Evolutionary conservation across 2,329 filamentous ascomycete species (phyloP).

Genomic region (Aspergillus sp.): DNA sequence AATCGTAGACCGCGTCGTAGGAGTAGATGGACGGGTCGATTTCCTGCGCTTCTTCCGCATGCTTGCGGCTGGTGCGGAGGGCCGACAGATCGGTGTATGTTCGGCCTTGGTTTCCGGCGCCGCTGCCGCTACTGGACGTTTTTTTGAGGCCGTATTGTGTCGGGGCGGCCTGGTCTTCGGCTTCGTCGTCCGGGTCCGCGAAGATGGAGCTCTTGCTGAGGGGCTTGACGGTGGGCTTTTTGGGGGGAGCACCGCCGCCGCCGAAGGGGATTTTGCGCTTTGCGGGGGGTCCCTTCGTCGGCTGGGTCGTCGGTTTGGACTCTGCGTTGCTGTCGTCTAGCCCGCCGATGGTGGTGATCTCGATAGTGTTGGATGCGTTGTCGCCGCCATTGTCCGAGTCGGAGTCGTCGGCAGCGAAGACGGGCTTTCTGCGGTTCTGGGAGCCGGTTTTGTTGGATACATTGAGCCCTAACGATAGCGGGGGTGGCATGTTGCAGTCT

Average conservation of each 20-base stretch:
- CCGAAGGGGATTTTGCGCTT: constrained; percentile 36
- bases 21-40: constrained; percentile 50
- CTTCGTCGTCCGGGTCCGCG: constrained; percentile 36
- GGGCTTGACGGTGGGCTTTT: constrained; percentile 30
- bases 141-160: constrained; percentile 6
- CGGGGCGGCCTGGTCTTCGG: constrained; percentile 22
- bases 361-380: constrained; percentile 22
- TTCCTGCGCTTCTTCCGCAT: constrained; percentile 43
- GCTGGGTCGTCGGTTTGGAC: constrained; percentile 13
- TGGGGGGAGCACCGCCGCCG: constrained; percentile 3
- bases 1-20: constrained; percentile 51
- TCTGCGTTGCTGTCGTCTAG: constrained; percentile 25
- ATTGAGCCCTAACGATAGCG: constrained; percentile 44
- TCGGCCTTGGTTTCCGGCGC: background rate
- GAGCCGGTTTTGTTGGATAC: constrained; percentile 36
- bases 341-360: constrained; percentile 41
- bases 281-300: constrained; percentile 22
- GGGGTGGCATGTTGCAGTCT: constrained; percentile 25
- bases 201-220: constrained; percentile 38
- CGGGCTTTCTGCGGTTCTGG: constrained; percentile 49
- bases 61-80: constrained; percentile 45
- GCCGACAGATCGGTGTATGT: constrained; percentile 48
- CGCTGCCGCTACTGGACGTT: constrained; percentile 11
- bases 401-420: constrained; percentile 46
- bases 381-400: constrained; percentile 31